Percentiles rank a stretch among this genome's conserved stretches.
Evolutionary conservation across 164 flowering plant species (phyloP).

Genomic region (Aristolochia contorta): DNA sequence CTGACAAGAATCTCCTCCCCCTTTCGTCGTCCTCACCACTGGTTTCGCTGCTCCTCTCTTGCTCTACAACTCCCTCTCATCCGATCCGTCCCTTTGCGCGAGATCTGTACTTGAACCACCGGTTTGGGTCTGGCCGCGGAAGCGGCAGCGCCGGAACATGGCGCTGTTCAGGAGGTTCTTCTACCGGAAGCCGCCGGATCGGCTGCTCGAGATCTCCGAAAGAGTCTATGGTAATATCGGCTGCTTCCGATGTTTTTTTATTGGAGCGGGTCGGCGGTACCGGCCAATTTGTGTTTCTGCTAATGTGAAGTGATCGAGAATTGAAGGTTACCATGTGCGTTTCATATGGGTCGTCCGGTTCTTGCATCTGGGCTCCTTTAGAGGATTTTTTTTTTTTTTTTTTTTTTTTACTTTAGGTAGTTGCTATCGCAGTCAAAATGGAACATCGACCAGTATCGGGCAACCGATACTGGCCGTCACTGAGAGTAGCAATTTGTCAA

Average conservation of each 20-base stretch:
- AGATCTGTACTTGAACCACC: no score
- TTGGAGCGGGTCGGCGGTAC: not conserved
- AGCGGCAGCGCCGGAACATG: conserved; percentile 76
- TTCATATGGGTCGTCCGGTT: not conserved
- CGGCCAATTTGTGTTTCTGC: not conserved
- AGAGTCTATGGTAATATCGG: conserved; percentile 62
- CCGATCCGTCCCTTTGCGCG: no score
- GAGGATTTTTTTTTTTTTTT: no score
- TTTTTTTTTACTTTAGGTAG: not conserved
- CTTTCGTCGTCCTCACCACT: no score
- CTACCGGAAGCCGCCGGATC: conserved; percentile 92
- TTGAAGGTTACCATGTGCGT: not conserved
- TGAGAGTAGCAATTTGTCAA: no score
- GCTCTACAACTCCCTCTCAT: no score
- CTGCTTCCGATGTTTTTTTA: not conserved
- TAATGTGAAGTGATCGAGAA: not conserved
- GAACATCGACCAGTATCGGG: no score
- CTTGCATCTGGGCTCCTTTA: not conserved
- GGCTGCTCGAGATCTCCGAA: conserved; percentile 91
- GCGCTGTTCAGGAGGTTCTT: conserved; percentile 95
- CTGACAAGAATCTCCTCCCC: no score
- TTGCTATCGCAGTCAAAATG: not conserved
- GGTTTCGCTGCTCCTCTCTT: no score
- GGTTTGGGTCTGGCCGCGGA: conserved; percentile 23
- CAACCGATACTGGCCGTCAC: no score